phyloP scores from a whole-genome alignment of 345 rosid species.

The Citrus mangshanensis region DNA sequence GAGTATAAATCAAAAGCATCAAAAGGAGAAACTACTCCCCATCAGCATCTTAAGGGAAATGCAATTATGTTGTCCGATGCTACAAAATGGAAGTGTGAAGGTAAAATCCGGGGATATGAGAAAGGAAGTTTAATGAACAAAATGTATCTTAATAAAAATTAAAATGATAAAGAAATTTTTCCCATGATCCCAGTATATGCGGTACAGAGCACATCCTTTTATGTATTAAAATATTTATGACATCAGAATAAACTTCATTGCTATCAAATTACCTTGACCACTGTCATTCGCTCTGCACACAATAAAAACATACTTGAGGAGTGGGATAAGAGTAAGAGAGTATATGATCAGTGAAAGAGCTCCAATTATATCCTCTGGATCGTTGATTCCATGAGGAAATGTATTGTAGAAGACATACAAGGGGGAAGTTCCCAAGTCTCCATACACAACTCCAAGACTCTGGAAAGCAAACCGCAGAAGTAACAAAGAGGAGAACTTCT shows the following conservation, averaged over 20 bases:
- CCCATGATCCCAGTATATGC: background rate
- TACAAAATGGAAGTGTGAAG: background rate
- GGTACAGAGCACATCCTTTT: background rate
- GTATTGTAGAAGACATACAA: conserved; percentile 72
- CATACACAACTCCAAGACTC: conserved; percentile 74
- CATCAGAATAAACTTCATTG: background rate
- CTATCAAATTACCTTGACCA: conserved; percentile 64
- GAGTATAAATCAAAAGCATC: background rate
- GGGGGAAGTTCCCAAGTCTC: conserved; percentile 78
- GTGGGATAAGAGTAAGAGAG: conserved; percentile 66
- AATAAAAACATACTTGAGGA: conserved; percentile 68
- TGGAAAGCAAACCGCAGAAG: conserved; percentile 63
- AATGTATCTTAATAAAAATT: background rate
- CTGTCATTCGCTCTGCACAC: conserved; percentile 77
- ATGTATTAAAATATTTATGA: background rate
- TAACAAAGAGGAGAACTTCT: conserved; percentile 49
- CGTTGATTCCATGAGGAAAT: conserved; percentile 52
- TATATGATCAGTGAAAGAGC: conserved; percentile 74
- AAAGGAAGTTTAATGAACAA: background rate
- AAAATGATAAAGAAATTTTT: background rate
- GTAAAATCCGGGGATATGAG: background rate
- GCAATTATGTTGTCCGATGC: background rate
- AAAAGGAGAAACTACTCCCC: background rate
- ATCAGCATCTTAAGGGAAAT: background rate
- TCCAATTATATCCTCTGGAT: conserved; percentile 60